These are phyloP conservation scores for Kodamaea kaohsiungensis DNA, from an alignment of 805 yeast species.

Conservation along the genomic window DNA sequence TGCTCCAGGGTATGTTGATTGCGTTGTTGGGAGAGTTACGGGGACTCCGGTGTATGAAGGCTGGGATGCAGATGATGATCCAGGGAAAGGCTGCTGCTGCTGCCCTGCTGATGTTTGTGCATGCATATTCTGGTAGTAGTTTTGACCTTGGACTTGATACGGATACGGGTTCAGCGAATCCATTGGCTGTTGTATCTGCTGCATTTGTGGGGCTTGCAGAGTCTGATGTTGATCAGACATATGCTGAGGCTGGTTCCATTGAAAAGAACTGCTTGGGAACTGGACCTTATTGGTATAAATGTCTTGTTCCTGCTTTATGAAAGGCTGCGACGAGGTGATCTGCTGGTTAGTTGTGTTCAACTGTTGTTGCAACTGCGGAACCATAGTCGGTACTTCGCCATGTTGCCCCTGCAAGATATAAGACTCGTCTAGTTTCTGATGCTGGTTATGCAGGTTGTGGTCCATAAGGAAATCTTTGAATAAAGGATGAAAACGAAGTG, in stretches of 20 bases:
- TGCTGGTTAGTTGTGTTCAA: neutral
- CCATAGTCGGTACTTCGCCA: constrained; percentile 3
- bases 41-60: neutral
- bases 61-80: neutral
- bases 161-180: neutral
- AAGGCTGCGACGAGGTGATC: neutral
- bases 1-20: neutral
- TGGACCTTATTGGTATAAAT: neutral
- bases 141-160: neutral
- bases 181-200: neutral
- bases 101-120: constrained; percentile 7
- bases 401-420: constrained; percentile 7
- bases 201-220: neutral
- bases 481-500: constrained; percentile 2
- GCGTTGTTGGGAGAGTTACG: neutral
- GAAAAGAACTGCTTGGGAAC: neutral
- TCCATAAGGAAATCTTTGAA: neutral
- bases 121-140: neutral
- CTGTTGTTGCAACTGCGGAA: constrained; percentile 5
- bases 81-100: neutral
- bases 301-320: neutral
- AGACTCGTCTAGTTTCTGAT: constrained; percentile 15
- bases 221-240: neutral
- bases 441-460: constrained; percentile 7
- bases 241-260: neutral